Base-by-base conservation (phyloP, 2,329 filamentous ascomycete genomes). In the Rhynchosporium agropyri region DNA sequence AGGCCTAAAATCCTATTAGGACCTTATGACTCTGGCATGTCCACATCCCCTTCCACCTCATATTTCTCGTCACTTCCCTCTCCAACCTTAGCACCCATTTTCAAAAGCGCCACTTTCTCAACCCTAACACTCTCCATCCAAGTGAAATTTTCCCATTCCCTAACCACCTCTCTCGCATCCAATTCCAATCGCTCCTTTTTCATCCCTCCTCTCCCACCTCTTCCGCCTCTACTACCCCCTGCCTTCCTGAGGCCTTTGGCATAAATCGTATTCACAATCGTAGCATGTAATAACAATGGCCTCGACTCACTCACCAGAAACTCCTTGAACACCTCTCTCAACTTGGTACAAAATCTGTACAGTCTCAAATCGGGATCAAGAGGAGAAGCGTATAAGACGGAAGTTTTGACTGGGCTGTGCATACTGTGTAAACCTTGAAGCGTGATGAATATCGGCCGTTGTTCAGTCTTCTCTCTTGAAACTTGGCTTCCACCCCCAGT, bases 261-360 rank as follows among this genome's bases (percentile, higher is more conserved):
- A 73, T 97, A 96, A 13, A 92, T 84, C 0, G 92, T 96, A 75
- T 97, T 97, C 57, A 95, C 77, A 3, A 97, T 78, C 0, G 94
- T 97, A 20, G 91, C 92, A 73, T 97, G 94, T 58, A 97, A 77
- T 26, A 90, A 82, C 65, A 97, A 75, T 6, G 85, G 83, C 60
- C 91, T 79, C 12, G 78, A 76, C 31, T 90, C 87, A 0, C 79
- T 77, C 0, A 80, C 73, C 71, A 92, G 77, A 9, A 90, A 75
- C 1, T 80, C 85, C 0, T 78, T 78, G 69, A 93, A 92, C 1
- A 69, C 67, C 0, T 76, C 71, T 64, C 81, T 78, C 13, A 92
- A 71, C n/a, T 72, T 74, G 67, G 83, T 76, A 67, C 86, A 88
- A 71, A 92, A 88, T 1, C 73, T 70, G 36, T 79, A 76, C 3